Percentiles rank a stretch among this genome's conserved stretches.
Conservation (phyloP, 23 red algal species). For the Gracilaria domingensis region DNA sequence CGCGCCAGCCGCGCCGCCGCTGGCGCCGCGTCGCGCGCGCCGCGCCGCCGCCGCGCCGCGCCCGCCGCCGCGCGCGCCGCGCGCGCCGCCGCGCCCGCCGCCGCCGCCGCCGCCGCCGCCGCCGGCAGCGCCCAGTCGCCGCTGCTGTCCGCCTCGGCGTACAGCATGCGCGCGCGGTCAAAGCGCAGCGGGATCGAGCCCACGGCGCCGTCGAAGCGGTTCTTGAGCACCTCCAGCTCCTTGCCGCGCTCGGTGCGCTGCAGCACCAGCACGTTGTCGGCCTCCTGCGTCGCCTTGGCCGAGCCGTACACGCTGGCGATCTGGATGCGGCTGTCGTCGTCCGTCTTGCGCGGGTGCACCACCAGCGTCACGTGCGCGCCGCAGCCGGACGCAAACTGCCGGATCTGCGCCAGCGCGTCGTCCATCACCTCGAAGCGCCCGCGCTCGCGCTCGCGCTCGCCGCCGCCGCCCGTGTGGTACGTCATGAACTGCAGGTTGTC, state of each 20-base stretch:
- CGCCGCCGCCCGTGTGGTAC: neutral
- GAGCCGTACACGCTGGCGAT: conserved; percentile 83
- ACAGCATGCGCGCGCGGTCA: conserved; percentile 36
- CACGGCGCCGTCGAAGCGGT: conserved; percentile 80
- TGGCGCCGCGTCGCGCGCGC: neutral
- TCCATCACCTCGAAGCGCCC: conserved; percentile 90
- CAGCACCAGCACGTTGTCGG: conserved; percentile 90
- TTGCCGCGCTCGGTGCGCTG: conserved; percentile 56
- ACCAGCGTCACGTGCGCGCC: conserved; percentile 89
- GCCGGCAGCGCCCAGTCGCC: conserved; percentile 16
- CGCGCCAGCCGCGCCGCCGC: neutral
- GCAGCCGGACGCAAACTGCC: conserved; percentile 67
- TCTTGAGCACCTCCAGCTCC: conserved; percentile 79
- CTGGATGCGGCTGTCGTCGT: conserved; percentile 68
- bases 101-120: neutral
- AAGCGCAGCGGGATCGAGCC: conserved; percentile 70
- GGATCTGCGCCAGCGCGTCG: conserved; percentile 75
- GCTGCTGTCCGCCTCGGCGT: conserved; percentile 23
- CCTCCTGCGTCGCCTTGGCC: conserved; percentile 88
- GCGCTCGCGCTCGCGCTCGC: neutral
- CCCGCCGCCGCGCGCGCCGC: neutral
- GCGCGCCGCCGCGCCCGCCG: too few species aligned
- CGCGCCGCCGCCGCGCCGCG: neutral
- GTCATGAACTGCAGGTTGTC: conserved; percentile 98
- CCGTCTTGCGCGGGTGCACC: conserved; percentile 82